These are phyloP conservation scores for Fragosphaeria purpurea DNA, from an alignment of 2,329 filamentous ascomycete species.

Conservation along the genomic window DNA sequence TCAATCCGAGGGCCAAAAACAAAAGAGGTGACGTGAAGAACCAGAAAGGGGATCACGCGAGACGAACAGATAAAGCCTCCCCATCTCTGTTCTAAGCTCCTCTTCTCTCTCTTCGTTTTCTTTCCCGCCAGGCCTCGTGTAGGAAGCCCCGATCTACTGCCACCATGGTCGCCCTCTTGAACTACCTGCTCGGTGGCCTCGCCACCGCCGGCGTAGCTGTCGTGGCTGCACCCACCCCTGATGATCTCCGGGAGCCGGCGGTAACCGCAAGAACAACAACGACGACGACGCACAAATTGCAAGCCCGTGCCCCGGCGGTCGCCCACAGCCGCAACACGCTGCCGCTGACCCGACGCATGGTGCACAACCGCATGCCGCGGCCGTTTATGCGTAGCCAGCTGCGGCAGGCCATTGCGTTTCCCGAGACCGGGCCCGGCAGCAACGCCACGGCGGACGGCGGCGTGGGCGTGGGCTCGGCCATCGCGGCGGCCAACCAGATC, in stretches of 20 bases:
- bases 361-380: slow-evolving; percentile 1
- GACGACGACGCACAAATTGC: not conserved
- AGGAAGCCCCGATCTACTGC: not conserved
- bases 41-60: not conserved
- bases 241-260: no score
- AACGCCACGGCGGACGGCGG: not conserved
- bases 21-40: no score
- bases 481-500: slow-evolving; percentile 14
- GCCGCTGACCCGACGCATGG: slow-evolving; percentile 1
- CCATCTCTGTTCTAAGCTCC: no score
- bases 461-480: slow-evolving; percentile 1
- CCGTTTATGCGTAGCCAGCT: not conserved
- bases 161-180: slow-evolving; percentile 2
- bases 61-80: no score
- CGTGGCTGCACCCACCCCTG: not conserved
- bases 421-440: no score
- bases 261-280: not conserved
- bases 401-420: not conserved
- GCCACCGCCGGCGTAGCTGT: slow-evolving; percentile 1
- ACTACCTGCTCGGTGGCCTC: slow-evolving; percentile 6
- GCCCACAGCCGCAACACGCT: slow-evolving; percentile 7
- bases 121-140: no score
- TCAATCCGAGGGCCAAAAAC: no score
- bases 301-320: slow-evolving; percentile 6
- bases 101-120: no score